Conservation (phyloP, 2,329 filamentous ascomycete species). For the Didymella sp. region DNA sequence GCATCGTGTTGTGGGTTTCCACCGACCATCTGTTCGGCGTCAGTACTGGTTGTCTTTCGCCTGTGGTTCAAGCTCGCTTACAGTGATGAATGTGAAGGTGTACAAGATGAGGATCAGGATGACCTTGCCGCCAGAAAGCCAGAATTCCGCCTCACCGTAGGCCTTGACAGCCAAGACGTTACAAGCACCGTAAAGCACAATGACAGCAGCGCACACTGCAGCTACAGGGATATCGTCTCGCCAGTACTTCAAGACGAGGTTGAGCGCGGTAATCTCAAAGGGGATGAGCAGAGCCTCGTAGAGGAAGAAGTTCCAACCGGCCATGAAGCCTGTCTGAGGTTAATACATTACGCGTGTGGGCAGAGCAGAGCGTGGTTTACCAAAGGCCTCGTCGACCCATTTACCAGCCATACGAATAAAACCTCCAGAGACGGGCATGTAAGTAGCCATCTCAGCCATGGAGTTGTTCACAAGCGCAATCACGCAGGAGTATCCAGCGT, state of each 20-base stretch:
- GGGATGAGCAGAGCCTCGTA: conserved; percentile 61
- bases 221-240: conserved; percentile 56
- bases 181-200: conserved; percentile 54
- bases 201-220: conserved; percentile 51
- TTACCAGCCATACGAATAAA: conserved; percentile 63
- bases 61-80: neutral
- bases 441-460: conserved; percentile 69
- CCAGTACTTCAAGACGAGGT: conserved; percentile 50
- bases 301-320: conserved; percentile 61
- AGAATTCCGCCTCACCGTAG: conserved; percentile 56
- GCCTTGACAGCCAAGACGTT: conserved; percentile 56
- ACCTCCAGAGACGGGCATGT: conserved; percentile 68
- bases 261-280: conserved; percentile 59
- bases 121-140: conserved; percentile 56
- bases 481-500: conserved; percentile 62
- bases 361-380: neutral
- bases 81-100: conserved; percentile 55
- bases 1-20: conserved; percentile 53
- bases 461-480: conserved; percentile 70
- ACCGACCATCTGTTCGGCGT: conserved; percentile 45
- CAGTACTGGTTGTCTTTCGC: neutral
- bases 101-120: conserved; percentile 56
- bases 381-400: conserved; percentile 13
- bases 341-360: neutral
- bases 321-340: conserved; percentile 57